Conservation (phyloP, 1,139 yeast species). For the Taphrina flavorubra region DNA sequence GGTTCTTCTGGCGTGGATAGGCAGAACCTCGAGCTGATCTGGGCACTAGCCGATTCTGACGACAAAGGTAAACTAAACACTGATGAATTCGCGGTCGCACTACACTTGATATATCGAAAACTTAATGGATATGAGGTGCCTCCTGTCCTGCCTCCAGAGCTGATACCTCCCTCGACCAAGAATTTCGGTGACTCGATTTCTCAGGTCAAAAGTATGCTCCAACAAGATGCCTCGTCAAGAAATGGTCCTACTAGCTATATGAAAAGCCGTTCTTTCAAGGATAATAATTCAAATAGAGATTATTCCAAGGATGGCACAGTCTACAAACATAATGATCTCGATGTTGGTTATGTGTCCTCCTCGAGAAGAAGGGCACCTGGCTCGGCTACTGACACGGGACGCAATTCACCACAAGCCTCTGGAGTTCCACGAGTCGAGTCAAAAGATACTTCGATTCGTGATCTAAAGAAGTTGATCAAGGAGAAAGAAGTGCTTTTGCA, state of each 20-base stretch:
- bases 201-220: conserved; percentile 60
- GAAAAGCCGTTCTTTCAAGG: conserved; percentile 47
- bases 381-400: background rate
- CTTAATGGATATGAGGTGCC: conserved; percentile 81
- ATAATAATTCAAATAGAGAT: conserved; percentile 50
- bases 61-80: conserved; percentile 83
- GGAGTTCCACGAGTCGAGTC: conserved; percentile 5
- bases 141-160: conserved; percentile 55
- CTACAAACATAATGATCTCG: conserved; percentile 68
- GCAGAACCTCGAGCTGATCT: conserved; percentile 82
- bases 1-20: conserved; percentile 88
- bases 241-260: conserved; percentile 42
- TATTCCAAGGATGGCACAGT: conserved; percentile 61
- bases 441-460: conserved; percentile 46
- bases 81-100: conserved; percentile 87
- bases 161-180: conserved; percentile 61
- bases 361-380: conserved; percentile 56
- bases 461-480: conserved; percentile 64
- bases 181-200: conserved; percentile 57
- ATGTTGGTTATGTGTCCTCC: conserved; percentile 68
- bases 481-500: conserved; percentile 73
- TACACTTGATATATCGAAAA: conserved; percentile 86
- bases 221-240: conserved; percentile 48
- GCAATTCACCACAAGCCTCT: conserved; percentile 41
- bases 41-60: conserved; percentile 93